Base-by-base conservation (phyloP, 1,139 yeast genomes). In the Meyerozyma elateridarum region DNA sequence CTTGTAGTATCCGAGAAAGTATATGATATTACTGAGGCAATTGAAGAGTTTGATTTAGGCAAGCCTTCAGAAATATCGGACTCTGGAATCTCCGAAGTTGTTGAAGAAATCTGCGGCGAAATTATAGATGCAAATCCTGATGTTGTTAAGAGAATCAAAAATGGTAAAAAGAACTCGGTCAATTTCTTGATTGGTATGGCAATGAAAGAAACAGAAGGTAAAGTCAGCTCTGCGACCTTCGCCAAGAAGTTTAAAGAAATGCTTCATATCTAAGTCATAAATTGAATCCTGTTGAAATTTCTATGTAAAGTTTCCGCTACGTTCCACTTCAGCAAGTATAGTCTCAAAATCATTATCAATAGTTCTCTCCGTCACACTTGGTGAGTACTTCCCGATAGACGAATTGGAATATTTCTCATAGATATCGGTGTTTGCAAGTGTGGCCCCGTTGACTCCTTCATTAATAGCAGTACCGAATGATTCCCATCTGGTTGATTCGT, bases 161-260 rank as follows among this genome's bases (percentile, higher is more conserved):
- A 63, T 0, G 88, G 88, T 0, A 81, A 81, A 35, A 73, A 71
- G 40, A 74, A 73, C 28, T 75, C 88, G 12, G 53, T 89, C 18
- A 85, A 88, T 48, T 88, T 68, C 48, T 61, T 91, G 36, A 70
- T 91, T 3, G 98, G 97, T 0, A 76, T 76, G 49, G 95, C 88
- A 11, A 87, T 93, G 95, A 73, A 77, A 44, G 63, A 69, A 37
- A 73, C 85, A 2, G 79, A 78, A 40, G 96, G 96, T 2, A 76
- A 70, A 43, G 68, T 79, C 4, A 62, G 69, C 26, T 73, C 87
- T 1, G 56, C 59, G 4, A 52, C 56, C n/a, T 64, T 80, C 35
- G 72, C 70, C 36, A 41, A 48, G 11, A 61, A 56, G 35, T 66
- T 80, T 41, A 64, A 64, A 7, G 44, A 50, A 24, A 33, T 61